phyloP scores from a whole-genome alignment of 805 yeast genomes.

The Cyberlindnera samutprakarnensis region DNA sequence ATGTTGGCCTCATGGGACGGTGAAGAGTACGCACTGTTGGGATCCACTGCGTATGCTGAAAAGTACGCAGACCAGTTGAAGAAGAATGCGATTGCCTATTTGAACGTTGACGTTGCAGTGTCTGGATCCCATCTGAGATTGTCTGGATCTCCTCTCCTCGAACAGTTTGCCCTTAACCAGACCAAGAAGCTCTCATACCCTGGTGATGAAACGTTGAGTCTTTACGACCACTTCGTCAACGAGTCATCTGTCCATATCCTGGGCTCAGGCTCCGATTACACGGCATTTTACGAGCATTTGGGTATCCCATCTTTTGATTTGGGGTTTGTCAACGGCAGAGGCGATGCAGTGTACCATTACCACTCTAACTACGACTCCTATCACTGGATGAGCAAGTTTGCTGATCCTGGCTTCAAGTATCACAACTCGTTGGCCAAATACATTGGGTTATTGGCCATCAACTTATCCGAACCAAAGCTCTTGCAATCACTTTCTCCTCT shows the following conservation, averaged over 20 bases:
- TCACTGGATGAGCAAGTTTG: conserved; percentile 59
- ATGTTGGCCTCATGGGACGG: conserved; percentile 78
- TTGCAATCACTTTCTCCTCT: conserved; percentile 29
- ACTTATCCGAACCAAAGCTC: conserved; percentile 41
- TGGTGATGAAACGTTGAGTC: conserved; percentile 7
- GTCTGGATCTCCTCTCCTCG: conserved; percentile 51
- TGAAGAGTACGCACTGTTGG: conserved; percentile 68
- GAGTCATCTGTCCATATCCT: conserved; percentile 33
- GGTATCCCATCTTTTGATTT: conserved; percentile 57
- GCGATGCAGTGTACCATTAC: conserved; percentile 62
- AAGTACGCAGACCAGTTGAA: conserved; percentile 40
- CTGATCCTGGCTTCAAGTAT: conserved; percentile 53
- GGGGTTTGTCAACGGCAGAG: conserved; percentile 38
- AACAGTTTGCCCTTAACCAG: conserved; percentile 35
- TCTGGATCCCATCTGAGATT: conserved; percentile 45
- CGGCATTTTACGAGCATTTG: conserved; percentile 50
- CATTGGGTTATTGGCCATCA: conserved; percentile 41
- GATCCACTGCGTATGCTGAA: conserved; percentile 75
- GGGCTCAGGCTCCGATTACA: conserved; percentile 70
- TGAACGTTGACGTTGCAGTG: conserved; percentile 62
- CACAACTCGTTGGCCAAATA: conserved; percentile 52
- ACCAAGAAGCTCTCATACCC: conserved; percentile 44
- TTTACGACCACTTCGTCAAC: conserved; percentile 24
- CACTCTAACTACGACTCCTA: conserved; percentile 71
- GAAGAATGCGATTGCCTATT: conserved; percentile 52